phyloP scores from a whole-genome alignment of 768 basidiomycete species.

The Kwoniella sp. region DNA sequence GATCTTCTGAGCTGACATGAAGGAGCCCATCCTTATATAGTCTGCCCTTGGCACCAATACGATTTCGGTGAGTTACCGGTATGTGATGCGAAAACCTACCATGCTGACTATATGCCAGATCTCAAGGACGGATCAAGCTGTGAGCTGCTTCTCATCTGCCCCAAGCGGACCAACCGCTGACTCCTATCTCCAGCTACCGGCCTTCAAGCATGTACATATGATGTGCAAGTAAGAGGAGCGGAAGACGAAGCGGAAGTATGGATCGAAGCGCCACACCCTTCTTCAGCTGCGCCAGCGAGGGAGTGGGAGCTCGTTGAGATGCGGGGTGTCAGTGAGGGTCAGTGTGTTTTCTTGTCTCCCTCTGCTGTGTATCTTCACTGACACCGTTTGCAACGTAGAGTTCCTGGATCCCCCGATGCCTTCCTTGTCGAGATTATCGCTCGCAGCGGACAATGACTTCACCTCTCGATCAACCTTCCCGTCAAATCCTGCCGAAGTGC shows the following conservation, averaged over 20 bases:
- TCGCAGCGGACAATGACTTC: slow-evolving; percentile 7
- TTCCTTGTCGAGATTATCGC: slow-evolving; percentile 26
- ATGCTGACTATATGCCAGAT: slow-evolving; percentile 21
- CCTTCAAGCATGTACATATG: slow-evolving; percentile 42
- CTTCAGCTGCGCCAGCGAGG: neutral
- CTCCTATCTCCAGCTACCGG: slow-evolving; percentile 30
- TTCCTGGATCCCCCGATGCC: slow-evolving; percentile 70
- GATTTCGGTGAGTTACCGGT: slow-evolving; percentile 37
- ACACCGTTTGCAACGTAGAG: slow-evolving; percentile 51
- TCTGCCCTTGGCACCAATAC: slow-evolving; percentile 52
- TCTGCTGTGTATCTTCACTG: neutral
- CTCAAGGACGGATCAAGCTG: slow-evolving; percentile 39
- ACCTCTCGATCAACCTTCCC: slow-evolving; percentile 31
- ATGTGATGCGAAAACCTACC: neutral
- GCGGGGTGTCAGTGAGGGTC: slow-evolving; percentile 47
- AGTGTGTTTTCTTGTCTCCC: slow-evolving; percentile 7
- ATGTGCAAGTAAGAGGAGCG: slow-evolving; percentile 33
- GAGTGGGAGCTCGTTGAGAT: slow-evolving; percentile 48
- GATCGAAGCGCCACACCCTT: slow-evolving; percentile 35
- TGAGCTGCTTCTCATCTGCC: slow-evolving; percentile 2
- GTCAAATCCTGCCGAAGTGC: slow-evolving; percentile 7
- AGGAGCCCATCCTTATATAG: neutral
- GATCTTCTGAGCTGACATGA: neutral
- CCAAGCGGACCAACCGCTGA: neutral
- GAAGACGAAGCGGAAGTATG: slow-evolving; percentile 33